Conservation (phyloP, 2,329 filamentous ascomycete genomes). For the Ramularia endophylla region DNA sequence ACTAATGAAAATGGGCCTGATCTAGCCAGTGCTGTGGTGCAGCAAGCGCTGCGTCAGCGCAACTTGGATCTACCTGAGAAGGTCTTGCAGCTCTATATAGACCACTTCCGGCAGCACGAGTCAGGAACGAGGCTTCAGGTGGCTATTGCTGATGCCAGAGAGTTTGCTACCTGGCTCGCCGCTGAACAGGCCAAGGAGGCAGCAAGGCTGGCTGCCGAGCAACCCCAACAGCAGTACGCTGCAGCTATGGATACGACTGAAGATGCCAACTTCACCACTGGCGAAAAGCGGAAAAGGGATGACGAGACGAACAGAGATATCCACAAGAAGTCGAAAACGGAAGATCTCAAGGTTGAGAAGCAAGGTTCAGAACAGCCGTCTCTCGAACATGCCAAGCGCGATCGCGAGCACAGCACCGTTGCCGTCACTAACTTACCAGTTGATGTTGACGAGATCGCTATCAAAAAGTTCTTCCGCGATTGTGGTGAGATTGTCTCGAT, state of each 20-base stretch:
- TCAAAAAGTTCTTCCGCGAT: slow-evolving; percentile 86
- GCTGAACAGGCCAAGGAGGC: slow-evolving; percentile 63
- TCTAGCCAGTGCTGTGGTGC: slow-evolving; percentile 69
- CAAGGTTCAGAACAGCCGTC: slow-evolving; percentile 30
- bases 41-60: slow-evolving; percentile 58
- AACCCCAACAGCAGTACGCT: slow-evolving; percentile 25
- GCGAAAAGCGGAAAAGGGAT: slow-evolving; percentile 70
- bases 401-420: slow-evolving; percentile 84
- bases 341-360: slow-evolving; percentile 28
- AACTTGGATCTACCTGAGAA: slow-evolving; percentile 72
- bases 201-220: slow-evolving; percentile 57
- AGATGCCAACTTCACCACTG: slow-evolving; percentile 16
- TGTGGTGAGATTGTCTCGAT: slow-evolving; percentile 80
- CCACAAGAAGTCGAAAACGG: slow-evolving; percentile 61
- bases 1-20: slow-evolving; percentile 57
- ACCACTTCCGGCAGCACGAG: slow-evolving; percentile 88
- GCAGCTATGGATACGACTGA: slow-evolving; percentile 23
- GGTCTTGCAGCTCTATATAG: slow-evolving; percentile 65
- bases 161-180: slow-evolving; percentile 57
- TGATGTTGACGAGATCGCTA: slow-evolving; percentile 62
- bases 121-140: slow-evolving; percentile 66
- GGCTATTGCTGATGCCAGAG: slow-evolving; percentile 67
- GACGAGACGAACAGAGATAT: slow-evolving; percentile 44
- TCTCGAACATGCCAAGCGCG: slow-evolving; percentile 54
- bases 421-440: slow-evolving; percentile 71